Percentiles rank a stretch among this genome's conserved stretches.
These are phyloP conservation scores for Xylaria sp. DNA, from an alignment of 2,329 filamentous ascomycete genomes.

Conservation along the genomic window DNA sequence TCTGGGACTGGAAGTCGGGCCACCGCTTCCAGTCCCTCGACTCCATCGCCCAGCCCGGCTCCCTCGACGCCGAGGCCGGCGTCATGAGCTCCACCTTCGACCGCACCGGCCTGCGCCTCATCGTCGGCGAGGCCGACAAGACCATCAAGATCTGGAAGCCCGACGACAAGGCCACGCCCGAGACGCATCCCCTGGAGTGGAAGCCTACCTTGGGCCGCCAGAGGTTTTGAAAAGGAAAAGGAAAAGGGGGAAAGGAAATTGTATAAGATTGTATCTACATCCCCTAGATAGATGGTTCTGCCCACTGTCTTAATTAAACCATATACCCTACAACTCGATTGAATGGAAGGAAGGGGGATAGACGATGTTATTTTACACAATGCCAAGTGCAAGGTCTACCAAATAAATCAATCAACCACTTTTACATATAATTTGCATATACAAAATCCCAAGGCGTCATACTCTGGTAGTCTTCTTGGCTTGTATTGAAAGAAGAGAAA, in stretches of 20 bases:
- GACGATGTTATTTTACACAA: neutral
- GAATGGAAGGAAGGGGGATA: conserved; percentile 2
- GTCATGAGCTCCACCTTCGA: conserved; percentile 96
- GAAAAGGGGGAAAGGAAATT: neutral
- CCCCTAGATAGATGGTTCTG: neutral
- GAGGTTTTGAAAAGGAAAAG: conserved; percentile 68
- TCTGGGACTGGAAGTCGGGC: conserved; percentile 99
- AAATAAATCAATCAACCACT: neutral
- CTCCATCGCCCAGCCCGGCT: conserved; percentile 92
- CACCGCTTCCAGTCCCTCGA: conserved; percentile 91
- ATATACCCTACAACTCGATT: conserved; percentile 2
- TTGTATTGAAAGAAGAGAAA: neutral
- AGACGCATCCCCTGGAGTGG: conserved; percentile 93
- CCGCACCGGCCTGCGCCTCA: conserved; percentile 84
- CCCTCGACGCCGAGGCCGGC: conserved; percentile 91
- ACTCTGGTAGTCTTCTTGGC: neutral
- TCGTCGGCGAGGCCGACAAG: conserved; percentile 96
- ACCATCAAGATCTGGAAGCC: conserved; percentile 98
- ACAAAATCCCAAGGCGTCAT: neutral
- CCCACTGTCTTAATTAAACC: neutral
- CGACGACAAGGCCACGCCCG: conserved; percentile 88
- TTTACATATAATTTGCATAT: conserved; percentile 15
- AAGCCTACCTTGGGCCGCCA: conserved; percentile 80
- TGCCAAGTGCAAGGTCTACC: neutral
- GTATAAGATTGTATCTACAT: conserved; percentile 1